Base-by-base conservation (phyloP, 208 protist species). In the Crithidia bombi region DNA sequence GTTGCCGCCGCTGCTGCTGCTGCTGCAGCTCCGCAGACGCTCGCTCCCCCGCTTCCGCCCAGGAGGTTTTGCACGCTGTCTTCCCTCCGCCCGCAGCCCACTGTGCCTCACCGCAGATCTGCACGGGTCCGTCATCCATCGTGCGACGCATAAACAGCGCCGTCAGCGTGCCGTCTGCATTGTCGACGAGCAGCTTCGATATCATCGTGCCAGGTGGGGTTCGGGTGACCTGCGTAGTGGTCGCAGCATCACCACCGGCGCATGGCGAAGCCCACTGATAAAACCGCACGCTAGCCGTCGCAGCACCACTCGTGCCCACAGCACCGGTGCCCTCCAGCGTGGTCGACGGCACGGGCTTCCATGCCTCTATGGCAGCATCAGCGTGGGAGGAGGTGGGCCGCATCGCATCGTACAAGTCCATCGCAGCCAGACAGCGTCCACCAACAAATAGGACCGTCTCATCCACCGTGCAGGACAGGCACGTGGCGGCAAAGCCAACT, bases 401-500 rank as follows among this genome's bases (percentile, higher is more conserved):
- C 36, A 69, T 52, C 4, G 70, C 69, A 12, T 74, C 6, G 43
- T 81, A 75, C 55, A 91, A 57, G 57, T 93, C 87, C 14, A 95
- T 69, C 3, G 65, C 64, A 0, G 73, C 79, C 28, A 92, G 57
- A 0, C 55, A 65, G 19, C 74, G 75, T 4, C 90, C 90, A 23
- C 76, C 90, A 12, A 93, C 83, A 38, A 81, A 91, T 26, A 79
- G 80, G 6, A 54, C 56, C 15, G 87, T 88, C 75, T 95, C 87
- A 64, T 95, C 87, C 14, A 72, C 39, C 15, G 87, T 86, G 21
- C 83, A 78, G 0, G 79, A 76, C 3, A 95, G 21, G 30, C 67
- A 79, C 7, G 66, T 61, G 7, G 82, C 69, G 1, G 86, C 76
- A 41, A 93, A 91, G 10, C 84, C 81, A 41, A 78, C 79, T 15